Evolutionary conservation across 2,329 filamentous ascomycete genomes (phyloP).

Genomic region (Penicillium frequentans): DNA sequence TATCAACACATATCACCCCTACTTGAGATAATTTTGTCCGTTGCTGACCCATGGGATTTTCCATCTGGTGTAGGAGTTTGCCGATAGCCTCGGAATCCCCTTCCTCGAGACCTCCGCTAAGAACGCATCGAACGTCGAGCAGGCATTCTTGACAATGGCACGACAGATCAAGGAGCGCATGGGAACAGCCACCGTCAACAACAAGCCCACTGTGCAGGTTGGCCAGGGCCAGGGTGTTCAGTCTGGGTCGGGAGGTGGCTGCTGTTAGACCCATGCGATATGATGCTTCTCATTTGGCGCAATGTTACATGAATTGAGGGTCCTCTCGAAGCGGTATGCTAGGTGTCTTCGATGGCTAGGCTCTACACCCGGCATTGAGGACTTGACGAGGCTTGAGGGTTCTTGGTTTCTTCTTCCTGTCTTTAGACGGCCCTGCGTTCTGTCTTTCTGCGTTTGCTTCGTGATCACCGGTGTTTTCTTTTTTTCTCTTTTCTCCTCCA

Average conservation of each 20-base stretch:
- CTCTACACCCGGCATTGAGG: conserved; percentile 4
- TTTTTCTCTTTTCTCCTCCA: conserved; percentile 2
- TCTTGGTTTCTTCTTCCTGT: conserved; percentile 25
- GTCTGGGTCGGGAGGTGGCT: conserved; percentile 78
- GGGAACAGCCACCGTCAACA: conserved; percentile 96
- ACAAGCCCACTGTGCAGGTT: conserved; percentile 96
- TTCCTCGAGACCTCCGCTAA: conserved; percentile 99
- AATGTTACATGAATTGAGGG: conserved; percentile 24
- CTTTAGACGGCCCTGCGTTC: conserved; percentile 35
- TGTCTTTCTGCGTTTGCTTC: conserved; percentile 29
- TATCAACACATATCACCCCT: not conserved
- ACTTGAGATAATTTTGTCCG: not conserved
- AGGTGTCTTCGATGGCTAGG: conserved; percentile 13
- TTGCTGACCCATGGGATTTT: conserved; percentile 9
- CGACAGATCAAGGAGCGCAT: conserved; percentile 99
- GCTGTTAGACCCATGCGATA: conserved; percentile 67
- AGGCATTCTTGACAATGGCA: conserved; percentile 99
- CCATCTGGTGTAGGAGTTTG: conserved; percentile 74
- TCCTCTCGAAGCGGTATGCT: conserved; percentile 16
- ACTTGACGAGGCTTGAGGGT: conserved; percentile 9
- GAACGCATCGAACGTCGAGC: conserved; percentile 99
- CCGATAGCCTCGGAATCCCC: conserved; percentile 95
- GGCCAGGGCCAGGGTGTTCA: conserved; percentile 93
- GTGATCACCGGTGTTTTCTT: conserved; percentile 29
- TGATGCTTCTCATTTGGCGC: conserved; percentile 27